Conservation (phyloP, 495 filamentous ascomycete genomes). For the Bryoglossum gracile region DNA sequence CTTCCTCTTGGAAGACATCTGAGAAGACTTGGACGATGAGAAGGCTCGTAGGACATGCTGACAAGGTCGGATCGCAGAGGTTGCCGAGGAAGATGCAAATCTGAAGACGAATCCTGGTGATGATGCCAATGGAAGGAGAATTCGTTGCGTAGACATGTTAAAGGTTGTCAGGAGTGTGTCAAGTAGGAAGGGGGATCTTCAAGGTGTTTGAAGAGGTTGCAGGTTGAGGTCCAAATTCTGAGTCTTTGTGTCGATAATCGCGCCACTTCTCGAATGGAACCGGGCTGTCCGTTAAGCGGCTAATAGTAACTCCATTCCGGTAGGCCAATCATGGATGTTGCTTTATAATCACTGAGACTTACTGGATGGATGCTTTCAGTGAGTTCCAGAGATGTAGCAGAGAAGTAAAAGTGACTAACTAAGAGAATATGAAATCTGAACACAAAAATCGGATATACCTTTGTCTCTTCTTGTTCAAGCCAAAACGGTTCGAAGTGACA, state of each 20-base stretch:
- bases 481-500: no score
- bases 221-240: conserved; percentile 1
- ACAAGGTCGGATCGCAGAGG: conserved; percentile 35
- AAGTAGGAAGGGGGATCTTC: background rate
- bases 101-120: conserved; percentile 45
- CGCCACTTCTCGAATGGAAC: conserved; percentile 3
- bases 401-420: no score
- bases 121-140: conserved; percentile 24
- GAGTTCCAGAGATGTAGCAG: no score
- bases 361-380: no score
- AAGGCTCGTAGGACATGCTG: conserved; percentile 54
- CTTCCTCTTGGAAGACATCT: conserved; percentile 54
- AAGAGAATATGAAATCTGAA: no score
- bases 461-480: no score
- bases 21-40: conserved; percentile 49
- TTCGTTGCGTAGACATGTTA: conserved; percentile 25
- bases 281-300: no score
- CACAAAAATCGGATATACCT: no score
- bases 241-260: conserved; percentile 13
- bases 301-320: no score
- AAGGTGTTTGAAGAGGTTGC: background rate
- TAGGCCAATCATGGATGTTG: no score
- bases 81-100: conserved; percentile 35
- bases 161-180: background rate
- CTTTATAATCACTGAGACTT: no score